Conservation (phyloP, 139 green algal species). For the Klebsormidium nitens region DNA sequence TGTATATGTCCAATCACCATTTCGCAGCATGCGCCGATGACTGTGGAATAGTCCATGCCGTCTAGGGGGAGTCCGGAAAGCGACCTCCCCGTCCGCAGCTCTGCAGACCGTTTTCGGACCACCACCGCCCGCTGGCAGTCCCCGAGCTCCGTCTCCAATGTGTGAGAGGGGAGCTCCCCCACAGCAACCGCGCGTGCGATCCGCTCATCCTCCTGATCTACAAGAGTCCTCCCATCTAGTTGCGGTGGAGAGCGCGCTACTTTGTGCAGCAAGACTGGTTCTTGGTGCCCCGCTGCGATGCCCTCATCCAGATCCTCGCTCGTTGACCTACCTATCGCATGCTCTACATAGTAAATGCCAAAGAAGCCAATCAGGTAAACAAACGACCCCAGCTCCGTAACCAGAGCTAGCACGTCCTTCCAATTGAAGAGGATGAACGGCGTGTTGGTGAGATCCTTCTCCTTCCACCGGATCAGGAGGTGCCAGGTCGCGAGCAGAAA, state of each 20-base stretch:
- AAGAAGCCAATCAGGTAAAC: constrained; percentile 43
- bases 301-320: too few species aligned
- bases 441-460: constrained; percentile 12
- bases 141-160: constrained; percentile 25
- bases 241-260: too few species aligned
- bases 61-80: constrained; percentile 19
- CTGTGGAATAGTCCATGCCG: constrained; percentile 24
- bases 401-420: constrained; percentile 19
- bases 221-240: too few species aligned
- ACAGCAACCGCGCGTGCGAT: constrained; percentile 19
- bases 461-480: constrained; percentile 31
- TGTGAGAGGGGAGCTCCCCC: constrained; percentile 30
- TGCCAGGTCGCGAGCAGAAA: constrained; percentile 32
- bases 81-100: constrained; percentile 18
- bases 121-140: constrained; percentile 19
- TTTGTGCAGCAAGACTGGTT: too few species aligned
- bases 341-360: constrained; percentile 39
- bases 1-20: constrained; percentile 41
- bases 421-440: not conserved
- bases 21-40: constrained; percentile 36
- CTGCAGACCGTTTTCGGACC: constrained; percentile 22
- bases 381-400: constrained; percentile 25
- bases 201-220: constrained; percentile 1
- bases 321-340: too few species aligned
- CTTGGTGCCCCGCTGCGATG: too few species aligned